Evolutionary conservation across 305 asterid species (phyloP).

Genomic region (Fraxinus dipetala): DNA sequence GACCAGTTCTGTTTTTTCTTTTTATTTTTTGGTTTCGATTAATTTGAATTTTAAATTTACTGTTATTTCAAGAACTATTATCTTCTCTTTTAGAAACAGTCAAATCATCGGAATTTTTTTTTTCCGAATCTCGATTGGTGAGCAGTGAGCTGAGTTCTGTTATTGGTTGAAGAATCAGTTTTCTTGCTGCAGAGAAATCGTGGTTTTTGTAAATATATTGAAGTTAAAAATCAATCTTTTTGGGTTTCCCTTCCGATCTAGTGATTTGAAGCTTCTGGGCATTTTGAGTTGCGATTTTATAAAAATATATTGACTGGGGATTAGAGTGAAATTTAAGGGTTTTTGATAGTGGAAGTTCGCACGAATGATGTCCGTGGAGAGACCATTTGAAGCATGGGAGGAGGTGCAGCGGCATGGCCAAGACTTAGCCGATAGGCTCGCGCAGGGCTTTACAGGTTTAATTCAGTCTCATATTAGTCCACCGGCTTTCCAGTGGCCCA

Average conservation of each 20-base stretch:
- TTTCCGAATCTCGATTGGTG: not conserved
- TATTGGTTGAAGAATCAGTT: not conserved
- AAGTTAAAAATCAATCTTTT: not conserved
- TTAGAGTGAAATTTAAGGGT: not conserved
- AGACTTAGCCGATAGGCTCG: slow-evolving; percentile 79
- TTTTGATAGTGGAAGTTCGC: not conserved
- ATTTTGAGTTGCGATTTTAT: not conserved
- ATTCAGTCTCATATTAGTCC: slow-evolving; percentile 81
- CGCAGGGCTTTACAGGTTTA: slow-evolving; percentile 82
- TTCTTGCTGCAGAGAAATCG: not conserved
- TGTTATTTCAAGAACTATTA: not conserved
- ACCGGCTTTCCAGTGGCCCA: slow-evolving; percentile 79
- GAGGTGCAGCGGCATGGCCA: slow-evolving; percentile 96
- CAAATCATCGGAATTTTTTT: not conserved
- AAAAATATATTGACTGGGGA: not conserved
- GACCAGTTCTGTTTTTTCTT: not conserved
- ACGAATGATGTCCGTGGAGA: slow-evolving; percentile 81
- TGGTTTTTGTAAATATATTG: not conserved
- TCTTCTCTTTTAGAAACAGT: not conserved
- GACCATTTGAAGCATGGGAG: slow-evolving; percentile 98
- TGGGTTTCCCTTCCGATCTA: not conserved
- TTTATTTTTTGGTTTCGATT: not conserved
- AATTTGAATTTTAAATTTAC: not conserved
- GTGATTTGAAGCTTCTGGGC: not conserved
- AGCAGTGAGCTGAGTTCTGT: not conserved